Evolutionary conservation across 225 moss, liverwort and hornwort genomes (phyloP).

Genomic region (Climacium dendroides): DNA sequence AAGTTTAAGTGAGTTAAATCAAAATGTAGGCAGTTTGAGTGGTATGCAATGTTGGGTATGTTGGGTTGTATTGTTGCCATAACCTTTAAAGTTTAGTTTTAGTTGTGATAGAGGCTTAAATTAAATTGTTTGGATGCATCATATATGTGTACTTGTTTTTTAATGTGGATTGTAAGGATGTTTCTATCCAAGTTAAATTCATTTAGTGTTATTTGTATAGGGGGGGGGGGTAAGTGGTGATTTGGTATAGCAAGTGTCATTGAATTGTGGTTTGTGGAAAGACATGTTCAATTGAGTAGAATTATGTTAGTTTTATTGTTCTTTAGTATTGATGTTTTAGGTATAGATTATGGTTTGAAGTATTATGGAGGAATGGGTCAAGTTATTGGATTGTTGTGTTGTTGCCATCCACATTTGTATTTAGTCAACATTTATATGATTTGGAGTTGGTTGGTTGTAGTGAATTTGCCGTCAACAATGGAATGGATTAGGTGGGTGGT

Average conservation of each 20-base stretch:
- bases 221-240: fast-evolving
- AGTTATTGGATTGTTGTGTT: too few relatives aligned
- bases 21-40: neutral
- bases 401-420: too few relatives aligned
- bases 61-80: neutral
- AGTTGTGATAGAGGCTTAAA: neutral
- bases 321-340: neutral
- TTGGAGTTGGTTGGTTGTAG: too few relatives aligned
- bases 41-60: neutral
- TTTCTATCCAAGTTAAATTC: neutral
- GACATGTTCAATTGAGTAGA: neutral
- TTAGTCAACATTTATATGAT: too few relatives aligned
- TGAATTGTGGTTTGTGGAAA: neutral
- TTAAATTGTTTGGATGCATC: fast-evolving
- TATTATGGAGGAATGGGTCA: neutral
- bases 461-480: neutral
- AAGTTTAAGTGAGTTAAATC: neutral
- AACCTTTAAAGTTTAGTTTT: neutral
- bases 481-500: too few relatives aligned
- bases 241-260: neutral
- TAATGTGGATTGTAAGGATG: neutral
- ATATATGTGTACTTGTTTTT: neutral
- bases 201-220: neutral
- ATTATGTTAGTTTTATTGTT: neutral
- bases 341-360: neutral